A percentile compares a stretch with the other conserved stretches of the same genome.
phyloP scores from a whole-genome alignment of 192 early-diverging fungal species.

The Glomus cerebriforme region DNA sequence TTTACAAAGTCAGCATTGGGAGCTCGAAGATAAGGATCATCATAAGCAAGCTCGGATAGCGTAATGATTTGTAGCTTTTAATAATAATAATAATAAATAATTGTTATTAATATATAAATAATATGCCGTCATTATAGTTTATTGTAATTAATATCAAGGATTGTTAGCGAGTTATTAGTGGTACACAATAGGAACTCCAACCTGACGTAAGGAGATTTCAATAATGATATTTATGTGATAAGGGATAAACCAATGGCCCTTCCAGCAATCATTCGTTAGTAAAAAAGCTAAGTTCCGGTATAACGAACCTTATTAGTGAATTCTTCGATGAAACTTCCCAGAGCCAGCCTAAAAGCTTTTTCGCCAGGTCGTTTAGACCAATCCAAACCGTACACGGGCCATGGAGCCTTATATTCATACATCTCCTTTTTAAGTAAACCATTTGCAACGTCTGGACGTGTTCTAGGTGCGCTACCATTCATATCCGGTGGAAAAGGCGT shows the following conservation, averaged over 20 bases:
- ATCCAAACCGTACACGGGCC: constrained; percentile 85
- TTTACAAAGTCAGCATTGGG: constrained; percentile 67
- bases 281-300: no score
- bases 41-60: constrained; percentile 51
- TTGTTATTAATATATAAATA: no score
- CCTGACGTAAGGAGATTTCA: background rate
- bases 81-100: constrained; percentile 7
- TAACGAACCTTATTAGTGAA: constrained; percentile 61
- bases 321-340: constrained; percentile 80
- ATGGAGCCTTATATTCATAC: constrained; percentile 79
- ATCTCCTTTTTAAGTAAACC: constrained; percentile 61
- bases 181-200: background rate
- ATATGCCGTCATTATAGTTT: background rate
- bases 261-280: no score
- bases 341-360: constrained; percentile 76
- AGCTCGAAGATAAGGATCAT: constrained; percentile 39
- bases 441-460: background rate
- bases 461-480: background rate
- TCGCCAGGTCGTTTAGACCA: constrained; percentile 76
- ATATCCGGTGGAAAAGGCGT: constrained; percentile 3
- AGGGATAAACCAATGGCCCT: no score
- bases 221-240: no score
- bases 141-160: background rate
- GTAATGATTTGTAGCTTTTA: constrained; percentile 72
- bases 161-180: background rate